These are phyloP conservation scores for Shiraia bambusicola DNA, from an alignment of 2,329 filamentous ascomycete genomes.

Conservation along the genomic window DNA sequence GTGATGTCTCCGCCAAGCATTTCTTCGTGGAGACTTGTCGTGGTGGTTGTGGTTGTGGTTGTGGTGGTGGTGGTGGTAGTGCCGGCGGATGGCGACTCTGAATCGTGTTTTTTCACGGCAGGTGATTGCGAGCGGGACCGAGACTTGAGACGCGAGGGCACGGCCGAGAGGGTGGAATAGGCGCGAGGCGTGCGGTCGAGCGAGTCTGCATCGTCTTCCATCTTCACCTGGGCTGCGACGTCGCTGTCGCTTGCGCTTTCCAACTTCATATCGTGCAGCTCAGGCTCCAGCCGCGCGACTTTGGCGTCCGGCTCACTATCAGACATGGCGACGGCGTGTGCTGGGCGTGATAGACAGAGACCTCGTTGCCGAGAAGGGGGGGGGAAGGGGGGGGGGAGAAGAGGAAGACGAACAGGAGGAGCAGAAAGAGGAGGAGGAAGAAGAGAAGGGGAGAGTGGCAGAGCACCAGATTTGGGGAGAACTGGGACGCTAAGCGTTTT, in stretches of 20 bases:
- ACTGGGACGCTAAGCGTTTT: slow-evolving; percentile 18
- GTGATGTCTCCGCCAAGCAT: slow-evolving; percentile 62
- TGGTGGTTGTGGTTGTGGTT: slow-evolving; percentile 13
- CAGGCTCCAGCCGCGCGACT: slow-evolving; percentile 44
- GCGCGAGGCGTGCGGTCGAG: slow-evolving; percentile 19
- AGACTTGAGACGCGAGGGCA: slow-evolving; percentile 30
- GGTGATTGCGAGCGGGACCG: slow-evolving; percentile 39
- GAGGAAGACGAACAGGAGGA: no score
- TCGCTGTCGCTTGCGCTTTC: slow-evolving; percentile 37
- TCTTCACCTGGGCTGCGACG: slow-evolving; percentile 25
- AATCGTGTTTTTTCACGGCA: slow-evolving; percentile 29
- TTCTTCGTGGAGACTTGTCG: slow-evolving; percentile 50
- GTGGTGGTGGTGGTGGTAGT: slow-evolving; percentile 10
- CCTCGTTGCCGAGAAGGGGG: slow-evolving; percentile 18
- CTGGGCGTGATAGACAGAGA: slow-evolving; percentile 12
- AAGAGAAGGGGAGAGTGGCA: neutral
- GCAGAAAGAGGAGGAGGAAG: neutral
- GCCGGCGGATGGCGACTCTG: slow-evolving; percentile 40
- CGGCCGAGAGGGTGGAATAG: slow-evolving; percentile 26
- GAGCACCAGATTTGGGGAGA: neutral
- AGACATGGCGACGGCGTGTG: slow-evolving; percentile 38
- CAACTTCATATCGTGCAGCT: slow-evolving; percentile 50
- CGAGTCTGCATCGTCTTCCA: slow-evolving; percentile 20
- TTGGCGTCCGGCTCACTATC: slow-evolving; percentile 39
- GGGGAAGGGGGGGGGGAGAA: slow-evolving; percentile 8